Base-by-base conservation (phyloP, 352 stramenopile genomes). In the Phytophthora rubi region DNA sequence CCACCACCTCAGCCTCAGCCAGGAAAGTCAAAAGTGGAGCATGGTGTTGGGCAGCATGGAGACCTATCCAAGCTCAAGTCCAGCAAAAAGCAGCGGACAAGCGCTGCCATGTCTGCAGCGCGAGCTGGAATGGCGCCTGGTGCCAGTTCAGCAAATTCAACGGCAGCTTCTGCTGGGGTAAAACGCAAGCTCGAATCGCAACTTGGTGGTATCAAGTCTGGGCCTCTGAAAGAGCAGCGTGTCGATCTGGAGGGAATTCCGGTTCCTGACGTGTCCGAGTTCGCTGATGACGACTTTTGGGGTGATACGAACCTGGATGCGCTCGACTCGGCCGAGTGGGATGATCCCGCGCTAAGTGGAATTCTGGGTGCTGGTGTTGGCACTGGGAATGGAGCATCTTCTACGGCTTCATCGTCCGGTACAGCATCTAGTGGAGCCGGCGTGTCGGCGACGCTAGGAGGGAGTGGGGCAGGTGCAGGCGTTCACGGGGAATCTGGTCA, bases 261-360 rank as follows among this genome's bases (percentile, higher is more conserved):
- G 6, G 64, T 95, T 1, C 80, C 84, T 0, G 86, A 94, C 28
- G 74, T 85, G 39, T 84, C 82, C 0, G 87, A 91, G 51, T 93
- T 95, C 61, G 86, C 86, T 47, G 87, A 96, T 54, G 89, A 96
- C 54, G 87, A 95, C 59, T 96, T 96, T 52, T 96, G 89, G 89
- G 89, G 89, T 12, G 86, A 95, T 49, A 95, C 89, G 8, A 95
- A 96, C 66, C 69, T 96, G 53, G 89, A 95, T 66, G 87, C 85
- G 5, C 65, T 96, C 26, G 89, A 96, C 75, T 90, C 89, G 6
- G 86, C 83, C 8, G 86, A 88, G 10, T 96, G 89, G 89, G 86
- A 96, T 51, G 89, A 96, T 48, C 73, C 85, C 2, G 82, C 80
- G 2, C 83, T 96, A 16, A 81, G 77, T 35, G 86, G 81, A 3